Evolutionary conservation across 495 filamentous ascomycete species (phyloP), one percentile per base, ranked within the genome.

Genomic region (Elasticomyces elasticus): DNA sequence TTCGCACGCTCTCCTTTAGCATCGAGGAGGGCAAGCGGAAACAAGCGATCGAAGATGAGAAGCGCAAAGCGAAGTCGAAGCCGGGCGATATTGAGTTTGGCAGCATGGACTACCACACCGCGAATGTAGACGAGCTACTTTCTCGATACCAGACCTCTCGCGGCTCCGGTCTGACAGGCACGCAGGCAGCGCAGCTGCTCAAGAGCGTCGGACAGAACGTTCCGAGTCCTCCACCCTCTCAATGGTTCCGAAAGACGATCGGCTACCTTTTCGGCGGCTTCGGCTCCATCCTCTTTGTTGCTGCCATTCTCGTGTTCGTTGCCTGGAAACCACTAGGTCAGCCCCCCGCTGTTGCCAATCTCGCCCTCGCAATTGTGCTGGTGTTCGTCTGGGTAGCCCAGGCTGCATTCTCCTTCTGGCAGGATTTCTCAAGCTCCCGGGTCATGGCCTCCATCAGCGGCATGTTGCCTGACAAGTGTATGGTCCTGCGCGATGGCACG

Each of bases 231-330:
- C 78, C 79, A 27, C 66, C 76, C 0, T 81, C 81, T 13, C 77
- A 74, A 48, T 74, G 73, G 22, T 54, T 80, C 48, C 69, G 71
- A 38, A 78, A 79, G 56, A 74, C 78, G 22, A 70, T 86, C 6
- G 74, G 75, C 20, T 87, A 88, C 63, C 76, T 86, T 63, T 87
- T 86, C 63, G 80, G 78, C 47, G 84, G 84, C 20, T 86, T 86
- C 58, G 81, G 84, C 2, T 72, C 78, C 2, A 73, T 87, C 25
- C 74, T 87, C 5, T 69, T 84, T 5, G 63, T 79, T 27, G 82
- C 80, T 13, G 69, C 73, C 23, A 74, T 85, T 24, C 72, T 88
- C 5, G 79, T 86, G 46, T 83, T 85, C 59, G 62, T 86, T 38
- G 73, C 78, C 6, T 87, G 82, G 82, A 81, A 79, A 42, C 84